Percentiles rank a stretch among this genome's conserved stretches.
Evolutionary conservation across 768 basidiomycete genomes (phyloP).

Genomic region (Pisolithus orientalis): DNA sequence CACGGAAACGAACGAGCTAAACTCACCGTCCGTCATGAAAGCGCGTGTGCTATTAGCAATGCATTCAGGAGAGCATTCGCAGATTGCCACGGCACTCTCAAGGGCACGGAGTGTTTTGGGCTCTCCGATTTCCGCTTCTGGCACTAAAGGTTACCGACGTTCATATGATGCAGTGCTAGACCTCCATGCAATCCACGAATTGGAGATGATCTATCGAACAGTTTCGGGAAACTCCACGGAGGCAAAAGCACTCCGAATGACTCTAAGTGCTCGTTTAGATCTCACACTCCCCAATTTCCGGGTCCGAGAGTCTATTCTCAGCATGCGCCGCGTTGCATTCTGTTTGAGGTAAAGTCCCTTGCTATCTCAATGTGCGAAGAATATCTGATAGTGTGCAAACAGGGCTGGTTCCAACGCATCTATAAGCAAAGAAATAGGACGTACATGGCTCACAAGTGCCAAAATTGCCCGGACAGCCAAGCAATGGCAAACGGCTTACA

Average conservation of each 20-base stretch:
- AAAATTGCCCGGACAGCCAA: slow-evolving; percentile 95
- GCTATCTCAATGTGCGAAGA: neutral
- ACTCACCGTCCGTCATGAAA: slow-evolving; percentile 61
- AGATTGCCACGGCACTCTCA: slow-evolving; percentile 45
- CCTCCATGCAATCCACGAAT: slow-evolving; percentile 81
- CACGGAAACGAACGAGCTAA: slow-evolving; percentile 41
- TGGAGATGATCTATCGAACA: slow-evolving; percentile 58
- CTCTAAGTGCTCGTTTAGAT: slow-evolving; percentile 61
- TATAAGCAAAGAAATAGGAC: slow-evolving; percentile 60
- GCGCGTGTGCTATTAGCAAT: slow-evolving; percentile 79
- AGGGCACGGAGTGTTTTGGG: slow-evolving; percentile 72
- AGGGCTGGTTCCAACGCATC: slow-evolving; percentile 25
- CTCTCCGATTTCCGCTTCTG: slow-evolving; percentile 73
- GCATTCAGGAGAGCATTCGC: slow-evolving; percentile 43
- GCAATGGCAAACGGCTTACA: slow-evolving; percentile 95
- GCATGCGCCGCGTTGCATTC: slow-evolving; percentile 84
- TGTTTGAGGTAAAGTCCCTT: slow-evolving; percentile 48
- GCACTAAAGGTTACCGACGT: slow-evolving; percentile 73
- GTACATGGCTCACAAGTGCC: slow-evolving; percentile 88
- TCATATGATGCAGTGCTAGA: slow-evolving; percentile 83
- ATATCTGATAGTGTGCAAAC: slow-evolving; percentile 7
- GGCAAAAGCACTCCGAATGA: slow-evolving; percentile 33
- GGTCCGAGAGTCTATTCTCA: slow-evolving; percentile 81
- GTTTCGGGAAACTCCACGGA: slow-evolving; percentile 33
- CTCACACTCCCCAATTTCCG: slow-evolving; percentile 84